Evolutionary conservation across 2,329 filamentous ascomycete species (phyloP).

Genomic region (Ascochyta rabiei): DNA sequence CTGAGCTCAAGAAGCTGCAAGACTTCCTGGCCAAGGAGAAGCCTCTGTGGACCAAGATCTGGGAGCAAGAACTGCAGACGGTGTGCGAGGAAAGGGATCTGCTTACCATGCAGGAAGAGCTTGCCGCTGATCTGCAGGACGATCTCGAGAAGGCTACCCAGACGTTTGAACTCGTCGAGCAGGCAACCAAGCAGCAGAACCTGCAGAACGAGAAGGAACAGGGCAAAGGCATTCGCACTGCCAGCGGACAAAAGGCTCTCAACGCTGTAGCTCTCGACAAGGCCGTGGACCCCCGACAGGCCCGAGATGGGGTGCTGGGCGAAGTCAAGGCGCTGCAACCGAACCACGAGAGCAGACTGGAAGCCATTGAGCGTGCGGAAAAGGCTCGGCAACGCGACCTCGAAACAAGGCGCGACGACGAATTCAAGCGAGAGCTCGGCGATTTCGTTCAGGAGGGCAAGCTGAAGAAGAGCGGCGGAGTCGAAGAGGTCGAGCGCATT

Average conservation of each 20-base stretch:
- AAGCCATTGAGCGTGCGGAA: slow-evolving; percentile 97
- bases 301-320: slow-evolving; percentile 88
- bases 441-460: slow-evolving; percentile 87
- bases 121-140: slow-evolving; percentile 88
- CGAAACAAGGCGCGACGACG: slow-evolving; percentile 72
- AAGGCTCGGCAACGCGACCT: slow-evolving; percentile 89
- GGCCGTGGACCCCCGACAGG: slow-evolving; percentile 73
- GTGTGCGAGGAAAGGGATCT: slow-evolving; percentile 96
- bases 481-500: slow-evolving; percentile 89
- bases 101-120: slow-evolving; percentile 93
- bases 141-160: slow-evolving; percentile 93
- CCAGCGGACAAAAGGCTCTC: slow-evolving; percentile 51
- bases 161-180: slow-evolving; percentile 93
- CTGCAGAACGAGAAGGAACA: slow-evolving; percentile 71
- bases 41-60: slow-evolving; percentile 98
- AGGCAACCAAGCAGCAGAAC: slow-evolving; percentile 96
- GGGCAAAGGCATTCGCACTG: slow-evolving; percentile 54
- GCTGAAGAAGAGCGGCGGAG: slow-evolving; percentile 93
- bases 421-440: slow-evolving; percentile 84
- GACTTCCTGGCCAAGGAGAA: slow-evolving; percentile 91
- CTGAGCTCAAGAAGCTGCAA: slow-evolving; percentile 92
- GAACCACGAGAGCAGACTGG: slow-evolving; percentile 90
- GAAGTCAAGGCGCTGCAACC: slow-evolving; percentile 93
- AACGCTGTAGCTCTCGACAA: slow-evolving; percentile 51
- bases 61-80: slow-evolving; percentile 95